These are phyloP conservation scores for Abelmoschus esculentus DNA, from an alignment of 345 rosid genomes.

Conservation along the genomic window DNA sequence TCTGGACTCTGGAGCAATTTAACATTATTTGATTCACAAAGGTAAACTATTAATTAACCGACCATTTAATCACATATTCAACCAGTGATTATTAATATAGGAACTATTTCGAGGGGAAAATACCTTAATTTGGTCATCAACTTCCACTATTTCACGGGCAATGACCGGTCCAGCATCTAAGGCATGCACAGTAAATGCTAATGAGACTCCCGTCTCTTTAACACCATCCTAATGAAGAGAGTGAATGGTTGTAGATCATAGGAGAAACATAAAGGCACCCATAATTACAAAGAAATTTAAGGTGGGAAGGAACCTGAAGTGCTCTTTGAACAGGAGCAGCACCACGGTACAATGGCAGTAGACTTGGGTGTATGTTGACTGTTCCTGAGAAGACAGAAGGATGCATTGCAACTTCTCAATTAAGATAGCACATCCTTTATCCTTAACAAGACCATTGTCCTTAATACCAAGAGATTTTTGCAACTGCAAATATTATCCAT, in stretches of 20 bases:
- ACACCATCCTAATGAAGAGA: constrained; percentile 74
- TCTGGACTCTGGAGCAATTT: background rate
- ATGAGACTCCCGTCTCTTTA: constrained; percentile 89
- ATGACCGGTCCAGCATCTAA: constrained; percentile 93
- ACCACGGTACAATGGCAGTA: constrained; percentile 81
- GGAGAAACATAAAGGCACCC: constrained; percentile 5
- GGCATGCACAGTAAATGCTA: constrained; percentile 45
- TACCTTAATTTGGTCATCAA: constrained; percentile 87
- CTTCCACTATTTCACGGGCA: constrained; percentile 43
- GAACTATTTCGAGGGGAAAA: background rate
- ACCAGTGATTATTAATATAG: background rate
- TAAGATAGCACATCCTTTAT: background rate
- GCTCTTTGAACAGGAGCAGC: constrained; percentile 98
- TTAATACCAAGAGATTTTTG: background rate
- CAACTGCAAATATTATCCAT: background rate
- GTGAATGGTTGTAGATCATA: constrained; percentile 16
- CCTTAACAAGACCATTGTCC: background rate
- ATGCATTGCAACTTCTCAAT: background rate
- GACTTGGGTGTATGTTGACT: constrained; percentile 89
- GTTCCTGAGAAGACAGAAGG: constrained; percentile 52
- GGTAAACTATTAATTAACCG: background rate
- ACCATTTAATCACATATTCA: background rate
- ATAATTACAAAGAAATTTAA: constrained; percentile 1
- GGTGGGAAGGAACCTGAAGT: constrained; percentile 43
- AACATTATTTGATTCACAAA: background rate